Percentiles rank a stretch among this genome's conserved stretches.
Conservation (phyloP, 805 yeast genomes). For the Candida vaughaniae region DNA sequence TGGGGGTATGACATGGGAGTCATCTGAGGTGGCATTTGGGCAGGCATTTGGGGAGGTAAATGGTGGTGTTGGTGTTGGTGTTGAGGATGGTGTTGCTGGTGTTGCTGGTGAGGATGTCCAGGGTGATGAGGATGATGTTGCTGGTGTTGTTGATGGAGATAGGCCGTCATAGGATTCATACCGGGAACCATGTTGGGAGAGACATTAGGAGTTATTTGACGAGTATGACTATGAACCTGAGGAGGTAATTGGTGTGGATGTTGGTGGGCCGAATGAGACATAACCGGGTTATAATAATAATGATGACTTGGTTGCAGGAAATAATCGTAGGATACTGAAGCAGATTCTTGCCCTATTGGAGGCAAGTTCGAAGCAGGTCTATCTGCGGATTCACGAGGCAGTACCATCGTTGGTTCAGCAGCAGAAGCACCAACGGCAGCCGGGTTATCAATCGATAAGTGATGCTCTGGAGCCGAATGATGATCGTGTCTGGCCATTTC, state of each 20-base stretch:
- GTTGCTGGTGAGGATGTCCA: background rate
- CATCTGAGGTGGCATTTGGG: constrained; percentile 1
- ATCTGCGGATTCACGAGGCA: too few species aligned
- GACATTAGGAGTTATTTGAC: background rate
- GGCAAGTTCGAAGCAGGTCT: too few species aligned
- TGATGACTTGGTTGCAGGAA: background rate
- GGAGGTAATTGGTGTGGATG: background rate
- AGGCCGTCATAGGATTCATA: background rate
- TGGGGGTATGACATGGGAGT: background rate
- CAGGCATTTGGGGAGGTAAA: constrained; percentile 1
- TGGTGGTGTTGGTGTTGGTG: constrained; percentile 2
- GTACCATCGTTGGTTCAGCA: too few species aligned
- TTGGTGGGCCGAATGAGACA: too few species aligned
- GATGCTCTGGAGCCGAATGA: too few species aligned
- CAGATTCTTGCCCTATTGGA: too few species aligned
- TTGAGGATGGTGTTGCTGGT: background rate
- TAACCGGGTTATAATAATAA: too few species aligned
- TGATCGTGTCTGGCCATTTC: too few species aligned
- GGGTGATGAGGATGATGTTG: constrained; percentile 1
- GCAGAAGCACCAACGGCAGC: too few species aligned
- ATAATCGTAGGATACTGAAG: background rate
- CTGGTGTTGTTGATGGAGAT: background rate
- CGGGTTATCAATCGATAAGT: too few species aligned
- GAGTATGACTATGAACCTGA: background rate
- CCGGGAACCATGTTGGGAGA: background rate